These are phyloP conservation scores for Phyllosticta capitalensis DNA, from an alignment of 2,329 filamentous ascomycete species.

Conservation along the genomic window DNA sequence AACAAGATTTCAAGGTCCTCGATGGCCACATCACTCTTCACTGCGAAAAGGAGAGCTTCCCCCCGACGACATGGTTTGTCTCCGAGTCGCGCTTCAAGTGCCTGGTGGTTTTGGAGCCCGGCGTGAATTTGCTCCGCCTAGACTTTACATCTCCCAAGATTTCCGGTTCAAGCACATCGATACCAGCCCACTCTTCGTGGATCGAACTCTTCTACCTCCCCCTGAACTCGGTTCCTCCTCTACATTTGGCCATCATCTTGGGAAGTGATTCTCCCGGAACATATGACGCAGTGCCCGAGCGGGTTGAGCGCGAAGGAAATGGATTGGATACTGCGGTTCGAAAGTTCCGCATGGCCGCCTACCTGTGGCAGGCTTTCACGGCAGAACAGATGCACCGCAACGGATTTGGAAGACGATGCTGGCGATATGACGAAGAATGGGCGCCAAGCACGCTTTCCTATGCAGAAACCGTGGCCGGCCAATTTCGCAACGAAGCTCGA, in stretches of 20 bases:
- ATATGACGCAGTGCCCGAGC: slow-evolving; percentile 72
- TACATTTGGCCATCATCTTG: slow-evolving; percentile 81
- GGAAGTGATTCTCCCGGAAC: slow-evolving; percentile 80
- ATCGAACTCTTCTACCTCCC: slow-evolving; percentile 82
- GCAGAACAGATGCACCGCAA: slow-evolving; percentile 93
- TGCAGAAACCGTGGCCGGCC: slow-evolving; percentile 59
- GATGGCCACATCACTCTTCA: slow-evolving; percentile 73
- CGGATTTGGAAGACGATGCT: slow-evolving; percentile 73
- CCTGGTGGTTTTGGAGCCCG: slow-evolving; percentile 80
- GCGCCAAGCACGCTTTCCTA: slow-evolving; percentile 69
- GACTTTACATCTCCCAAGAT: slow-evolving; percentile 82
- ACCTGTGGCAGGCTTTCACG: slow-evolving; percentile 95
- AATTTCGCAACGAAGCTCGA: slow-evolving; percentile 83
- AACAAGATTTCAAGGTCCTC: slow-evolving; percentile 55
- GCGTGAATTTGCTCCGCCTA: slow-evolving; percentile 77
- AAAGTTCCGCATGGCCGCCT: slow-evolving; percentile 92
- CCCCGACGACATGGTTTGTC: slow-evolving; percentile 77
- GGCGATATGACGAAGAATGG: slow-evolving; percentile 94
- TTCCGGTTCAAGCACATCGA: slow-evolving; percentile 55
- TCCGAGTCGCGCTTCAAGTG: slow-evolving; percentile 85
- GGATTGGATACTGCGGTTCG: slow-evolving; percentile 67
- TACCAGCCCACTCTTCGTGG: slow-evolving; percentile 66
- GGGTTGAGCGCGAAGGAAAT: slow-evolving; percentile 71
- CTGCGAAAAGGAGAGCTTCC: slow-evolving; percentile 78
- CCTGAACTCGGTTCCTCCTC: slow-evolving; percentile 64